Base-by-base conservation (phyloP, 2,329 filamentous ascomycete genomes). In the Aurifilum marmelostoma region DNA sequence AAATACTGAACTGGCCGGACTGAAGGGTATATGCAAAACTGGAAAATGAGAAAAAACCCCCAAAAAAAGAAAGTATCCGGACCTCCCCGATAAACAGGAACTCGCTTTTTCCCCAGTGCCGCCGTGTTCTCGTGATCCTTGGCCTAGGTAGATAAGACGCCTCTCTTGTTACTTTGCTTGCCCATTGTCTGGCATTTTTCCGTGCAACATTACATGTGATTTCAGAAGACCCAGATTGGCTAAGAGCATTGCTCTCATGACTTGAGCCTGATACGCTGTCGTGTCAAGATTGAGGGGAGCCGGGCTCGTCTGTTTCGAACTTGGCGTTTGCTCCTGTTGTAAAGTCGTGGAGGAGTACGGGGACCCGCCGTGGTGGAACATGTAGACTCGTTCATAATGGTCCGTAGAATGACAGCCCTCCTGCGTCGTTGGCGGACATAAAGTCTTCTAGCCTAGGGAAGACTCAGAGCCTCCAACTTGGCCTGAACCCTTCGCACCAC, bases 401-500 rank as follows among this genome's bases (percentile, higher is more conserved):
- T 56, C 52, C 24, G 52, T 21, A 37, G 1, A 14, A 21, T 6
- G 16, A 16, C 1, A 9, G 29, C 21, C 56, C 29, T 59, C 29
- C 29, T 59, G 56, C 29, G 56, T 59, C 29, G 29, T 32, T 18
- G 29, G 29, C 18, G 18, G 32, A 18, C 3, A 12, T n/a, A 12
- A 16, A n/a, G 29, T n/a, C 32, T 58, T 43, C 34, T 56, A 65
- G n/a, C 54, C 56, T 58, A 69, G 29, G 58, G 67, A 50, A 83
- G 75, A 69, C 79, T 81, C 69, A 87, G 72, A 34, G 75, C 76
- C 65, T 81, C 81, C 63, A 91, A 78, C 71, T 85, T 89, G 64
- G 80, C 83, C 73, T 90, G 85, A 27, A 92, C 80, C 62, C 81
- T 82, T 74, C 83, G 83, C 66, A 91, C 74, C 7, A 91, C 78